These are phyloP conservation scores for Dissophora globulifera DNA, from an alignment of 192 early-diverging fungal genomes.

Conservation along the genomic window DNA sequence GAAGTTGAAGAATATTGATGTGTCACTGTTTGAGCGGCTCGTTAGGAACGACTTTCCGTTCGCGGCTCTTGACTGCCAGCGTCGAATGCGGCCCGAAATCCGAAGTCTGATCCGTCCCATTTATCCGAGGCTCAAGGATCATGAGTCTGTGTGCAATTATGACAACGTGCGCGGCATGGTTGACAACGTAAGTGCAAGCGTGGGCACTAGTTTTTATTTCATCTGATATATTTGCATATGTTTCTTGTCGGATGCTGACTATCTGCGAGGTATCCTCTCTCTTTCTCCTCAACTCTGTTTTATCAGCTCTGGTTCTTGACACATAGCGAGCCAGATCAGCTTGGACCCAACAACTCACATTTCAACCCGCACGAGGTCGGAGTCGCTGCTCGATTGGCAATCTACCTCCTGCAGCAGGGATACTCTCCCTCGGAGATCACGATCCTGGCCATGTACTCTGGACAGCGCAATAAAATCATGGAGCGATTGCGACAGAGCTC, in stretches of 20 bases:
- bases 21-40: constrained; percentile 67
- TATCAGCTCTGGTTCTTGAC: constrained; percentile 55
- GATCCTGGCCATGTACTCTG: constrained; percentile 67
- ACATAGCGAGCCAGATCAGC: constrained; percentile 51
- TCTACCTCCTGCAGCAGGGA: constrained; percentile 50
- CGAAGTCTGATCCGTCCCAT: constrained; percentile 61
- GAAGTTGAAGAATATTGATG: constrained; percentile 51
- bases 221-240: no score
- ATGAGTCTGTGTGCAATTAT: constrained; percentile 41
- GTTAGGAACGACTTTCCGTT: constrained; percentile 56
- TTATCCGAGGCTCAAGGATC: constrained; percentile 60
- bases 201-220: no score
- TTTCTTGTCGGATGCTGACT: no score
- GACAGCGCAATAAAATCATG: constrained; percentile 56
- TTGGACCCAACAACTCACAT: constrained; percentile 39
- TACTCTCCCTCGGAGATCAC: constrained; percentile 48
- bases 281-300: neutral
- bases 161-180: constrained; percentile 58
- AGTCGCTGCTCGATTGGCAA: constrained; percentile 24
- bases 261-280: no score
- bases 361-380: constrained; percentile 42
- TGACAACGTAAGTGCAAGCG: constrained; percentile 45
- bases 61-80: constrained; percentile 56
- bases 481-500: constrained; percentile 43
- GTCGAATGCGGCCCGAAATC: constrained; percentile 69